phyloP scores from a whole-genome alignment of 768 basidiomycete species.

The Dictyophora rubrovolvata region DNA sequence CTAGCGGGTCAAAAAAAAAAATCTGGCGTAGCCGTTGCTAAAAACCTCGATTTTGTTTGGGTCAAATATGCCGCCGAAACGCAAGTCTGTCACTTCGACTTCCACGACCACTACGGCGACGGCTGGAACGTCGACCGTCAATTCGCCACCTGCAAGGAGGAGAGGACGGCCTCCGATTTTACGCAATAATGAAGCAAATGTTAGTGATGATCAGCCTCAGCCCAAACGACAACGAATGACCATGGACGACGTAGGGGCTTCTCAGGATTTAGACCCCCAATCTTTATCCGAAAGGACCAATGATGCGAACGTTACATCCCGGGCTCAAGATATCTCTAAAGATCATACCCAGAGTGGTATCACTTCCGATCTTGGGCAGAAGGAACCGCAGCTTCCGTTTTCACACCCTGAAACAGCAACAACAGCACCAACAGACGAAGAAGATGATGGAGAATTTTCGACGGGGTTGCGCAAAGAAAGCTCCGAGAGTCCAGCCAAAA shows the following conservation, averaged over 20 bases:
- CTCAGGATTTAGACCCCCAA: background rate
- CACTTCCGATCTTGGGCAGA: background rate
- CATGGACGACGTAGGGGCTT: background rate
- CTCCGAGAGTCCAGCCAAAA: background rate
- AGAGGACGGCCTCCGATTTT: background rate
- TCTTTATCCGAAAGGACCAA: background rate
- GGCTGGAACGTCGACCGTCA: background rate
- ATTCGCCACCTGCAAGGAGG: background rate
- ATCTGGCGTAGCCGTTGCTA: background rate
- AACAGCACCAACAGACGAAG: background rate
- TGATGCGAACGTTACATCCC: background rate
- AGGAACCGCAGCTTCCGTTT: background rate
- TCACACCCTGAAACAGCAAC: background rate
- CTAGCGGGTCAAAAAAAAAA: background rate
- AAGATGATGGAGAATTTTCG: background rate
- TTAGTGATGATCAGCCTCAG: background rate
- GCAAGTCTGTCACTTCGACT: background rate
- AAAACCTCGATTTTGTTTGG: background rate
- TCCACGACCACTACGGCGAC: background rate
- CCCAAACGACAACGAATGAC: background rate
- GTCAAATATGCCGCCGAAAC: constrained; percentile 6
- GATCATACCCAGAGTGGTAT: background rate
- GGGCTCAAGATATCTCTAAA: background rate
- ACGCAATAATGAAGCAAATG: background rate
- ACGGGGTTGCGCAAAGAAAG: background rate